Conservation (phyloP, 805 yeast species). For the Saccharomyces eubayanus region DNA sequence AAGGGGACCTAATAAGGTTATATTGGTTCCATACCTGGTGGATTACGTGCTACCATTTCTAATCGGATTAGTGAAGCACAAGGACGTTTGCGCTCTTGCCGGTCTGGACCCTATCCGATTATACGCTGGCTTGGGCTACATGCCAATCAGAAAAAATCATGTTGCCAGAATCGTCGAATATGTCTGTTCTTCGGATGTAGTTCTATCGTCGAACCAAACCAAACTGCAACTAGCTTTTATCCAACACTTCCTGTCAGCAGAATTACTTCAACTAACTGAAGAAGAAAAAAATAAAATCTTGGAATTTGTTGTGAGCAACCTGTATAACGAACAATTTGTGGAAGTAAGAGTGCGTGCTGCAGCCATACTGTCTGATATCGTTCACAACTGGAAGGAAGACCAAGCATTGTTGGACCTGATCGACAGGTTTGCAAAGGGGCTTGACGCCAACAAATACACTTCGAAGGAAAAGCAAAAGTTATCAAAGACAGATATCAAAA, state of each 20-base stretch:
- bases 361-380: slow-evolving; percentile 65
- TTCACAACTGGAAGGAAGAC: slow-evolving; percentile 50
- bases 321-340: slow-evolving; percentile 54
- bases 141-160: slow-evolving; percentile 38
- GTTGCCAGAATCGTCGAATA: slow-evolving; percentile 37
- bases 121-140: slow-evolving; percentile 39
- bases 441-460: slow-evolving; percentile 19
- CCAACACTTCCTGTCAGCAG: slow-evolving; percentile 63
- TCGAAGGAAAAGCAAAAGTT: slow-evolving; percentile 30
- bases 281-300: slow-evolving; percentile 45
- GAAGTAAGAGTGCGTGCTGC: slow-evolving; percentile 74
- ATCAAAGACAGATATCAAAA: slow-evolving; percentile 34
- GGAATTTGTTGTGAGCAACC: slow-evolving; percentile 37
- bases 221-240: slow-evolving; percentile 58
- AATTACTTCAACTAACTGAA: slow-evolving; percentile 45
- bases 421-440: slow-evolving; percentile 31
- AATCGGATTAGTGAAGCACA: slow-evolving; percentile 52
- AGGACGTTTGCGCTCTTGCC: slow-evolving; percentile 73
- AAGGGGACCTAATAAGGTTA: slow-evolving; percentile 44
- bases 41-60: slow-evolving; percentile 60
- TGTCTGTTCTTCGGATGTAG: slow-evolving; percentile 35
- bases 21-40: slow-evolving; percentile 45
- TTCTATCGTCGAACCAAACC: slow-evolving; percentile 51
- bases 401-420: slow-evolving; percentile 35
- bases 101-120: slow-evolving; percentile 46